phyloP scores from a whole-genome alignment of 495 filamentous ascomycete species.

The Xylaria palmicola region DNA sequence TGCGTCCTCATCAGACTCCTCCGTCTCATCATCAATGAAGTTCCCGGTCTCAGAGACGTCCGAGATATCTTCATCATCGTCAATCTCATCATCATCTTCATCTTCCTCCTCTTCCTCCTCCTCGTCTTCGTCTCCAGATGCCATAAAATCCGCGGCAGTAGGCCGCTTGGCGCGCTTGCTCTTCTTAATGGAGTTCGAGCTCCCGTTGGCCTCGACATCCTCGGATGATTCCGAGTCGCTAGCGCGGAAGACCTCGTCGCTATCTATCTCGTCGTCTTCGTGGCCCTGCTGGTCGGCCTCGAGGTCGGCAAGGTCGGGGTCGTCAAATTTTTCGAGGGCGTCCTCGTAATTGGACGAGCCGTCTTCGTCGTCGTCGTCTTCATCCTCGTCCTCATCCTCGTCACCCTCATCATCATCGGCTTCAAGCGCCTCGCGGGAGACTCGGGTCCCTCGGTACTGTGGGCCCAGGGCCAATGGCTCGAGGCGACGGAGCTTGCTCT shows the following conservation, averaged over 20 bases:
- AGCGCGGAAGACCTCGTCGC: slow-evolving; percentile 59
- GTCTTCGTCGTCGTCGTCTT: slow-evolving; percentile 20
- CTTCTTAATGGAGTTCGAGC: slow-evolving; percentile 41
- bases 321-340: slow-evolving; percentile 43
- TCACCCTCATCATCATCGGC: slow-evolving; percentile 42
- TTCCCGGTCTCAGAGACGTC: slow-evolving; percentile 38
- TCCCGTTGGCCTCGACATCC: slow-evolving; percentile 47
- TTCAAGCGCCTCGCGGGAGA: slow-evolving; percentile 71
- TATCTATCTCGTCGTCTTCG: slow-evolving; percentile 59
- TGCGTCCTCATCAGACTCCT: slow-evolving; percentile 36
- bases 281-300: slow-evolving; percentile 45
- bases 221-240: slow-evolving; percentile 62
- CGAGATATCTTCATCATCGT: slow-evolving; percentile 42
- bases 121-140: slow-evolving; percentile 40
- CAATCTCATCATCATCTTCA: slow-evolving; percentile 42
- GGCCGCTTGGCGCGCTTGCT: slow-evolving; percentile 34
- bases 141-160: slow-evolving; percentile 53
- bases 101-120: slow-evolving; percentile 36
- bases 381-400: slow-evolving; percentile 38
- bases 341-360: slow-evolving; percentile 24
- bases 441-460: slow-evolving; percentile 74
- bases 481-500: slow-evolving; percentile 79
- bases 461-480: slow-evolving; percentile 67
- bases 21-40: slow-evolving; percentile 36
- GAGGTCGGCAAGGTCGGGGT: slow-evolving; percentile 47